A percentile compares a stretch with the other conserved stretches of the same genome.
phyloP scores from a whole-genome alignment of 106 monocot genomes.

The Dendrobium huoshanense region DNA sequence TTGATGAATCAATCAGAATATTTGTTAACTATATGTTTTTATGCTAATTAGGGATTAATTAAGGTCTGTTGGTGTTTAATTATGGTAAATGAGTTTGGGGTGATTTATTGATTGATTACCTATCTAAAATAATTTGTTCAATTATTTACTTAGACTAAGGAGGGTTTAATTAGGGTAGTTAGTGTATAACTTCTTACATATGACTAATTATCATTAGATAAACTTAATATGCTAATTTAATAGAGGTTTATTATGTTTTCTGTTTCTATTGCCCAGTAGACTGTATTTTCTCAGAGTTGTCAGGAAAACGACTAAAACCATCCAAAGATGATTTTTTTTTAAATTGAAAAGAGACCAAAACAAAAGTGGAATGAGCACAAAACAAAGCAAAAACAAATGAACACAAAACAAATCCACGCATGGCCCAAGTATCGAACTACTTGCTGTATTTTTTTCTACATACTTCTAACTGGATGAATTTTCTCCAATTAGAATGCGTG shows the following conservation, averaged over 20 bases:
- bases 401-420: background rate
- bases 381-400: background rate
- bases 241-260: background rate
- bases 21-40: background rate
- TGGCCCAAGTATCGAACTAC: background rate
- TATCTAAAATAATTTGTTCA: background rate
- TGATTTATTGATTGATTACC: background rate
- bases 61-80: background rate
- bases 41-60: background rate
- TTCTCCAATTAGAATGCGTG: too few species aligned
- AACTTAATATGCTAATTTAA: background rate
- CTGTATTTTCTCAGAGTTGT: background rate
- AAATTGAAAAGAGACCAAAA: background rate
- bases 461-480: background rate
- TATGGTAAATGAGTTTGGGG: background rate
- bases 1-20: background rate
- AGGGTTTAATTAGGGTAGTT: background rate
- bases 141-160: background rate
- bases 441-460: background rate
- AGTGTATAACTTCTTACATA: background rate
- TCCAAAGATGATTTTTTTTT: background rate
- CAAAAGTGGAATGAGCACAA: background rate
- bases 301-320: background rate
- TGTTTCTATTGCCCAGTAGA: background rate
- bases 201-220: background rate